Base-by-base conservation (phyloP, 345 rosid species). In the Leavenworthia alabamica region DNA sequence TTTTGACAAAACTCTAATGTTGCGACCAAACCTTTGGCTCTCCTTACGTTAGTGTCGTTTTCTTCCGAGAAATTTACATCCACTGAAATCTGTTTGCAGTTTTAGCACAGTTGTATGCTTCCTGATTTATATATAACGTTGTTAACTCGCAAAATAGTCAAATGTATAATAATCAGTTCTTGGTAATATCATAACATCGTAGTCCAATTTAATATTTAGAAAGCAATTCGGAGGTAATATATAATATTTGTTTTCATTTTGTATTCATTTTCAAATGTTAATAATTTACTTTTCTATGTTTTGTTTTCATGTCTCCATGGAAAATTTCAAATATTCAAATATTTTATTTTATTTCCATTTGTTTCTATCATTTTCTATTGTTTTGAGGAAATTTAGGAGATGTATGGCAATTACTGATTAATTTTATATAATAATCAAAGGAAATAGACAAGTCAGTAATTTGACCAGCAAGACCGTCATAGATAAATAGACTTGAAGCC, bases 1-100 rank as follows among this genome's bases (percentile, higher is more conserved):
- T n/a, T 49, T 48, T 7, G 4, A 41, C n/a, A 4, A 42, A 11
- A 36, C 16, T 36, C 37, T 5, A 2, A 19, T 42, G n/a, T n/a
- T n/a, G 26, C 13, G 31, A 56, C 14, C 6, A 56, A 66, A 20
- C 32, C 32, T 28, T 27, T 47, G 19, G 23, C 22, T 68, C 66
- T 59, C 52, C 52, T 41, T 58, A n/a, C 51, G 27, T 67, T 28
- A 47, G 33, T 58, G 66, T 68, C 60, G 52, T 50, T 68, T 59
- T 68, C 66, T 23, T 41, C 1, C 0, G 15, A 8, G 16, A 33
- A 27, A 24, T 22, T 48, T 41, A 3, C 17, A 50, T 59, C 45
- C 60, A 41, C 8, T 20, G 29, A 36, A 56, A 37, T 22, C n/a
- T n/a, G n/a, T n/a, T n/a, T n/a, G n/a, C n/a, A n/a, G n/a, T n/a